Base-by-base conservation (phyloP, 2,329 filamentous ascomycete genomes). In the Cladosporium sphaerospermum region DNA sequence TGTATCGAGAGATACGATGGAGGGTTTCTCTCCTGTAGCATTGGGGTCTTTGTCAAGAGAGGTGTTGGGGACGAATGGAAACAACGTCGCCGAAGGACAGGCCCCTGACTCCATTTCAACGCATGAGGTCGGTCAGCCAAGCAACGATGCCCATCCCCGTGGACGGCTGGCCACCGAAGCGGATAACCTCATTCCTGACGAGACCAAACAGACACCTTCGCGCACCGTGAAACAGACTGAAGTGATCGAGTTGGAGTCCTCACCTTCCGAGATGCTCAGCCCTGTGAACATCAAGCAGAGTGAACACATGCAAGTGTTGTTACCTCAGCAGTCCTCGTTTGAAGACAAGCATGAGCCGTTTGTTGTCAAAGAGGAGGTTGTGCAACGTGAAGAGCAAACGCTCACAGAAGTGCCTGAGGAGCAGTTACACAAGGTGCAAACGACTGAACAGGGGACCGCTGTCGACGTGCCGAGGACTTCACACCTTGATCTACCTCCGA, bases 201-300 rank as follows among this genome's bases (percentile, higher is more conserved):
- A 44, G 16, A 14, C n/a, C 3, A 32, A 18, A 18, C 6, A 44
- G 14, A 51, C 48, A 9, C 48, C 48, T 9, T 36, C 40, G 18
- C 48, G 40, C 2, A 14, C 5, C 14, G 13, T 11, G 2, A 44
- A 44, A 5, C 55, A 13, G 14, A 45, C 41, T 5, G 48, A 50
- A 42, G 48, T 54, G 44, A 55, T 59, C 36, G 56, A 56, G 10
- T 19, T 58, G 6, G 49, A 10, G 4, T 56, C 57, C 19, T 59
- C 54, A 3, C 53, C 58, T 4, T 45, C 52, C 1, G 51, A 16
- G 4, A 14, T 16, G 37, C 51, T 39, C 47, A 16, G 31, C 34
- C 36, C 23, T 28, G 40, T 39, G 19, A 40, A 47, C 39, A 45
- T 40, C 44, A 46, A 39, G 18, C 32, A 39, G 36, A 39, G 36